Percentiles rank a stretch among this genome's conserved stretches.
phyloP scores from a whole-genome alignment of 208 protist genomes.

The Leishmania arabica region DNA sequence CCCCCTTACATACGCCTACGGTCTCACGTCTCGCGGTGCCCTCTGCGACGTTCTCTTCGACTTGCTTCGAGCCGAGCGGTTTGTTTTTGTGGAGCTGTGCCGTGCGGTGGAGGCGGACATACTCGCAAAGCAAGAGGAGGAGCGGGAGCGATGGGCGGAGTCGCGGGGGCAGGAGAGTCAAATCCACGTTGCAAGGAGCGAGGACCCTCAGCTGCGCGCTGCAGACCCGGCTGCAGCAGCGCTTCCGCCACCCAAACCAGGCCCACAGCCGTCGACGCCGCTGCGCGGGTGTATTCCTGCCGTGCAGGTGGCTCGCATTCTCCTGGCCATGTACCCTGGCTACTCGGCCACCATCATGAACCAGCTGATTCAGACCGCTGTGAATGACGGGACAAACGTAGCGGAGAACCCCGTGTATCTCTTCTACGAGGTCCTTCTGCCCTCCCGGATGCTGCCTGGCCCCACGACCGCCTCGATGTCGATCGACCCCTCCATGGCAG shows the following conservation, averaged over 20 bases:
- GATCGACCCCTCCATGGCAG: constrained; percentile 31
- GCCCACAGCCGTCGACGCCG: neutral
- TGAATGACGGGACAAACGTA: constrained; percentile 42
- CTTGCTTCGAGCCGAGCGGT: constrained; percentile 52
- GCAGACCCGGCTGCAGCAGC: neutral
- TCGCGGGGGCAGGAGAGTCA: neutral
- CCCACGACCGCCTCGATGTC: constrained; percentile 16
- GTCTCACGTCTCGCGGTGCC: constrained; percentile 41
- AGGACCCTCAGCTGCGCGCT: neutral
- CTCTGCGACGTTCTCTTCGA: constrained; percentile 60
- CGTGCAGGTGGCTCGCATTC: constrained; percentile 55
- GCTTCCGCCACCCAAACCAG: neutral
- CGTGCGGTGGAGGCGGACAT: constrained; percentile 39
- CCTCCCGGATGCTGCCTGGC: constrained; percentile 50
- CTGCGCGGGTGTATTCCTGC: constrained; percentile 50
- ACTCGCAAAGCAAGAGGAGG: constrained; percentile 1
- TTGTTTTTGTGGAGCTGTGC: constrained; percentile 57
- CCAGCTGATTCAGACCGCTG: constrained; percentile 55
- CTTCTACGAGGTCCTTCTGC: constrained; percentile 70
- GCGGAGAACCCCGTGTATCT: constrained; percentile 42
- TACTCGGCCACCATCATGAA: constrained; percentile 47
- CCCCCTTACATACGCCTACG: constrained; percentile 73
- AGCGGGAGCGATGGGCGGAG: neutral
- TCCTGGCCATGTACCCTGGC: constrained; percentile 72
- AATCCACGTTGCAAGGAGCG: no score